Conservation (phyloP, 2,329 filamentous ascomycete genomes). For the Paraphoma chrysanthemicola region DNA sequence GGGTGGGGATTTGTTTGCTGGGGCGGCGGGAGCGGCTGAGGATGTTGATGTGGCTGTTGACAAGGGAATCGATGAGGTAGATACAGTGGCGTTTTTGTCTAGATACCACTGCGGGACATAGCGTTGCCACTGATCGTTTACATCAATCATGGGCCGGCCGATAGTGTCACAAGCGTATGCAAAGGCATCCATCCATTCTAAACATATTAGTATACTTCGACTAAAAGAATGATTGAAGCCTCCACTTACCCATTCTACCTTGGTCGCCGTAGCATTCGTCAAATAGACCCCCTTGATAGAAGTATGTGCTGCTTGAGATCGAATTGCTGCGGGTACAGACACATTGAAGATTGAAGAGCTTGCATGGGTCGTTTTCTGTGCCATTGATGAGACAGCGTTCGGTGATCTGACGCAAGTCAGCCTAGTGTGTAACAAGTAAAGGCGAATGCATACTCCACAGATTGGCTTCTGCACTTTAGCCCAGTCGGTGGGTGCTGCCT, state of each 20-base stretch:
- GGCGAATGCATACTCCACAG: conserved; percentile 6
- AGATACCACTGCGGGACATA: conserved; percentile 12
- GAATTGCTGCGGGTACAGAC: conserved; percentile 23
- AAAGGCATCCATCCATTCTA: conserved; percentile 19
- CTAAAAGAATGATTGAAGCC: background rate
- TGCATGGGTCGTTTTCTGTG: conserved; percentile 7
- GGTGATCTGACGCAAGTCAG: conserved; percentile 8
- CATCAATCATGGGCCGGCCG: conserved; percentile 6
- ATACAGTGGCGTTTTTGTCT: background rate
- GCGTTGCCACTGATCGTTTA: conserved; percentile 17
- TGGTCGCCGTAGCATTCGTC: conserved; percentile 16
- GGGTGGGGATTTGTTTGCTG: background rate
- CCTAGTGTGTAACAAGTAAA: background rate
- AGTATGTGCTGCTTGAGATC: conserved; percentile 14
- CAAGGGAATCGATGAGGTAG: background rate
- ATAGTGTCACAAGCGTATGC: conserved; percentile 11
- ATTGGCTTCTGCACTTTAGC: conserved; percentile 10
- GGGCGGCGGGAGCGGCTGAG: background rate
- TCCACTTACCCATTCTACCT: conserved; percentile 9
- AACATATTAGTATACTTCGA: background rate
- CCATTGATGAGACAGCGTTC: conserved; percentile 12
- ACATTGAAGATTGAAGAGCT: conserved; percentile 13
- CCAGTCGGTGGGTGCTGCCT: background rate
- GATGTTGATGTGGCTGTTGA: background rate
- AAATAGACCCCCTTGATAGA: conserved; percentile 18